Evolutionary conservation across 768 basidiomycete genomes (phyloP).

Genomic region (Brasilioporus rufonigricans): DNA sequence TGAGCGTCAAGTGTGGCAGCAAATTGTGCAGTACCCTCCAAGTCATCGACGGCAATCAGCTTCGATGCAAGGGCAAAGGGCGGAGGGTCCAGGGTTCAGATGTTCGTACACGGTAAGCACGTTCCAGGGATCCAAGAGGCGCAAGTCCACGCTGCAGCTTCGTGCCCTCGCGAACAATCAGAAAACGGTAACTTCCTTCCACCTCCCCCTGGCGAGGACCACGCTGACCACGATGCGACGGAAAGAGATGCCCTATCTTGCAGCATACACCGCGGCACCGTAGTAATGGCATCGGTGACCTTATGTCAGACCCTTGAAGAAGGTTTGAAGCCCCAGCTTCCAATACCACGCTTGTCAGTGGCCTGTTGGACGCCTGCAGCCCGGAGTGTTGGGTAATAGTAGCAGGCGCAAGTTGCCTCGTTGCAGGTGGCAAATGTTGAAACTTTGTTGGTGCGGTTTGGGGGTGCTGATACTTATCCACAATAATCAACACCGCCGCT

Average conservation of each 20-base stretch:
- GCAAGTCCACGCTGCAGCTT: slow-evolving; percentile 12
- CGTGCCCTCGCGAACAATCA: slow-evolving; percentile 1
- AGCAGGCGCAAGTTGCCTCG: background rate
- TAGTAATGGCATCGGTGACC: slow-evolving; percentile 4
- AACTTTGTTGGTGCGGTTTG: no score
- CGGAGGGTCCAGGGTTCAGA: slow-evolving; percentile 17
- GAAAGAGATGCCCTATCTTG: background rate
- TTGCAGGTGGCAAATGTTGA: background rate
- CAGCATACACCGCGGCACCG: background rate
- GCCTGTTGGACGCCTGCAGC: no score
- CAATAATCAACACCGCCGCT: no score
- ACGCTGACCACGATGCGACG: background rate
- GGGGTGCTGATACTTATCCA: no score
- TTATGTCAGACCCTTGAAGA: background rate
- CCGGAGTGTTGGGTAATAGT: background rate
- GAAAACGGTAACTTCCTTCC: background rate
- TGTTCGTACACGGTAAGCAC: slow-evolving; percentile 4
- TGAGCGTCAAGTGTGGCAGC: slow-evolving; percentile 19
- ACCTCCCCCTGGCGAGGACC: background rate
- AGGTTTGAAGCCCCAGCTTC: no score
- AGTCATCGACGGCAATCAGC: slow-evolving; percentile 2
- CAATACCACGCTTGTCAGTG: background rate
- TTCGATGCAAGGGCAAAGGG: slow-evolving; percentile 1
- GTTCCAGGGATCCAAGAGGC: slow-evolving; percentile 16
- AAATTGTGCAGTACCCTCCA: slow-evolving; percentile 7